Percentiles rank a stretch among this genome's conserved stretches.
phyloP scores from a whole-genome alignment of 495 filamentous ascomycete species.

The Aspergillus campestris region DNA sequence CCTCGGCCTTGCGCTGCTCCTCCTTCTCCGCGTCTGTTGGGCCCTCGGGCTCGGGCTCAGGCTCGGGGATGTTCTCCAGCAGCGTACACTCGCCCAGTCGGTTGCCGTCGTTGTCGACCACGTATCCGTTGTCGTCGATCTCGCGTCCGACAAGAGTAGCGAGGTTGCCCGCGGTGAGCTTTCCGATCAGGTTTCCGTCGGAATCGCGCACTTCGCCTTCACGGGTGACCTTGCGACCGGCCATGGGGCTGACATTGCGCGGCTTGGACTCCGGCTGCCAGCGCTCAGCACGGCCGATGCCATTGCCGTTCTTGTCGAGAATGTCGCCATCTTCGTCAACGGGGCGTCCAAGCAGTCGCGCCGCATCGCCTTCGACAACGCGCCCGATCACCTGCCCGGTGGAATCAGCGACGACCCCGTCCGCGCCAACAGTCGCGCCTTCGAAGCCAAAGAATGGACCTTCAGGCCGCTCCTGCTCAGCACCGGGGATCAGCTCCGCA shows the following conservation, averaged over 20 bases:
- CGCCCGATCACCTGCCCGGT: slow-evolving; percentile 64
- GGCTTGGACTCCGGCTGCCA: slow-evolving; percentile 73
- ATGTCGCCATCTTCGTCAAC: slow-evolving; percentile 84
- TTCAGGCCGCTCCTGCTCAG: slow-evolving; percentile 60
- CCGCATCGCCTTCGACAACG: slow-evolving; percentile 62
- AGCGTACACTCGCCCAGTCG: slow-evolving; percentile 66
- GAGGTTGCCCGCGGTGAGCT: slow-evolving; percentile 63
- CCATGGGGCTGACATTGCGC: slow-evolving; percentile 54
- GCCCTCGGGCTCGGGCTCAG: slow-evolving; percentile 25
- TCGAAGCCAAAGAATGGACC: slow-evolving; percentile 74
- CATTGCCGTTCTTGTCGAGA: slow-evolving; percentile 73
- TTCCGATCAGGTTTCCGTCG: slow-evolving; percentile 65
- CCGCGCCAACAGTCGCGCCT: slow-evolving; percentile 63
- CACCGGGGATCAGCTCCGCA: slow-evolving; percentile 71
- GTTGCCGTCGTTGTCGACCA: slow-evolving; percentile 64
- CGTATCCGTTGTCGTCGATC: slow-evolving; percentile 71
- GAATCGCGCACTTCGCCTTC: slow-evolving; percentile 70
- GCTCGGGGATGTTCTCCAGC: slow-evolving; percentile 61
- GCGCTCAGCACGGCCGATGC: slow-evolving; percentile 70
- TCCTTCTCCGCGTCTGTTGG: slow-evolving; percentile 42
- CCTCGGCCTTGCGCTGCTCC: slow-evolving; percentile 48
- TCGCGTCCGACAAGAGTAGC: slow-evolving; percentile 58
- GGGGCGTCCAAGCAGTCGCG: slow-evolving; percentile 60
- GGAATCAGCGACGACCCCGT: slow-evolving; percentile 58
- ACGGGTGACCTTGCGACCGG: slow-evolving; percentile 65